These are phyloP conservation scores for Brassica hybrid DNA, from an alignment of 441 rosid species.

Conservation along the genomic window DNA sequence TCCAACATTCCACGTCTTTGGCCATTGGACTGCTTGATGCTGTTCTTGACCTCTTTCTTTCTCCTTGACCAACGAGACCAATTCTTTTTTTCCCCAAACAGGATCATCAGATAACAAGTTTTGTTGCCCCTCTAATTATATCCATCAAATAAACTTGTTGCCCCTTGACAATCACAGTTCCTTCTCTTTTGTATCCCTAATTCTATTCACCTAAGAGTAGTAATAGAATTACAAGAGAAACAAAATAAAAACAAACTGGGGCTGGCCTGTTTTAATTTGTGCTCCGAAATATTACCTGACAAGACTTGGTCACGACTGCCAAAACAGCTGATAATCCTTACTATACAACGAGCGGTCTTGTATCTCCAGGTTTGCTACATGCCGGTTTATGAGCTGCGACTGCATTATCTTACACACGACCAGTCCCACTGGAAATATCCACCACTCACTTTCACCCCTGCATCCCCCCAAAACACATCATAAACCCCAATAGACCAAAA, in stretches of 20 bases:
- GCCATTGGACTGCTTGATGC: too few species aligned
- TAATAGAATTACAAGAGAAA: not conserved
- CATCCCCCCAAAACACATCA: slow-evolving; percentile 36
- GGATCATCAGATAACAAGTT: slow-evolving; percentile 29
- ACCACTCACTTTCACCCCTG: slow-evolving; percentile 99
- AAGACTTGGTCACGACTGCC: slow-evolving; percentile 71
- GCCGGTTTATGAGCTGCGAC: slow-evolving; percentile 92
- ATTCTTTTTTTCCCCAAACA: not conserved
- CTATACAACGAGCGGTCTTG: slow-evolving; percentile 99
- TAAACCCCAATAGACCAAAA: slow-evolving; percentile 26
- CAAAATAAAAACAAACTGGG: not conserved
- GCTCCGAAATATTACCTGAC: not conserved
- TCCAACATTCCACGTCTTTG: too few species aligned
- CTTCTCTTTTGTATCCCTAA: slow-evolving; percentile 15
- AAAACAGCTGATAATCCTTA: slow-evolving; percentile 82
- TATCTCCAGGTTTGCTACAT: too few species aligned
- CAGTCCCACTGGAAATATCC: slow-evolving; percentile 98
- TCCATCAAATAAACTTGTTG: slow-evolving; percentile 17
- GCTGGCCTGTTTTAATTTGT: not conserved
- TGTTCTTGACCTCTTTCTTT: too few species aligned
- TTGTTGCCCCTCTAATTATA: slow-evolving; percentile 26
- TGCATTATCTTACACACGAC: slow-evolving; percentile 90
- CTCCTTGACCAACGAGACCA: not conserved
- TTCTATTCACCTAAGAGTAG: not conserved
- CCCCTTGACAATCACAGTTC: slow-evolving; percentile 28